phyloP scores from a whole-genome alignment of 169 alveolate species.

The Plasmodium reichenowi region DNA sequence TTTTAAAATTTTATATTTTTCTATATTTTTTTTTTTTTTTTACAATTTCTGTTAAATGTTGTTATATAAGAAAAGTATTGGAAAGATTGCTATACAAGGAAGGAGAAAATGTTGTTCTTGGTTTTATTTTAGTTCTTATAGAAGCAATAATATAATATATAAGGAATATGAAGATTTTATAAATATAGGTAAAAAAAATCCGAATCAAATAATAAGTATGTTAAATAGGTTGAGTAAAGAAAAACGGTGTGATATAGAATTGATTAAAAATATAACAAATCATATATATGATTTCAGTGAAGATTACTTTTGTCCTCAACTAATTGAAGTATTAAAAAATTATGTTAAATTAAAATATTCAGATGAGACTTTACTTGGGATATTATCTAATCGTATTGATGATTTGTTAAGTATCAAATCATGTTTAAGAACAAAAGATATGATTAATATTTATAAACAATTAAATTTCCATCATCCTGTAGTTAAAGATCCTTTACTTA shows the following conservation, averaged over 20 bases:
- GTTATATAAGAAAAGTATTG: background rate
- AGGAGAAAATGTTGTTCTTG: background rate
- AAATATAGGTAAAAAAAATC: conserved; percentile 56
- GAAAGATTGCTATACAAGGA: conserved; percentile 9
- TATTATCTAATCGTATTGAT: conserved; percentile 37
- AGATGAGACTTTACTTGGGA: conserved; percentile 62
- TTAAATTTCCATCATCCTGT: conserved; percentile 67
- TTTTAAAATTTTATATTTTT: background rate
- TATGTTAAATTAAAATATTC: conserved; percentile 72
- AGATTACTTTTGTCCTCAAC: conserved; percentile 60
- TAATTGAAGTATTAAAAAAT: conserved; percentile 43
- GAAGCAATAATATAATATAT: conserved; percentile 12
- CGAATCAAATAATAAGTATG: conserved; percentile 38
- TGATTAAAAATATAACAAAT: conserved; percentile 36
- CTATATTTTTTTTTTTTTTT: background rate
- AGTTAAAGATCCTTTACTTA: conserved; percentile 34
- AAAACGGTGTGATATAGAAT: conserved; percentile 30
- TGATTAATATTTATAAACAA: conserved; percentile 58
- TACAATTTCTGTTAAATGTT: conserved; percentile 4
- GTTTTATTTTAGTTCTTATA: conserved; percentile 12
- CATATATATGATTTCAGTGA: conserved; percentile 67
- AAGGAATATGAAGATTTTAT: conserved; percentile 36
- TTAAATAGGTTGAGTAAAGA: conserved; percentile 7
- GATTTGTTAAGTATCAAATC: conserved; percentile 39
- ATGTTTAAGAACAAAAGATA: conserved; percentile 41